Evolutionary conservation across 805 yeast species (phyloP).

Genomic region (Kodamaea leandrae): DNA sequence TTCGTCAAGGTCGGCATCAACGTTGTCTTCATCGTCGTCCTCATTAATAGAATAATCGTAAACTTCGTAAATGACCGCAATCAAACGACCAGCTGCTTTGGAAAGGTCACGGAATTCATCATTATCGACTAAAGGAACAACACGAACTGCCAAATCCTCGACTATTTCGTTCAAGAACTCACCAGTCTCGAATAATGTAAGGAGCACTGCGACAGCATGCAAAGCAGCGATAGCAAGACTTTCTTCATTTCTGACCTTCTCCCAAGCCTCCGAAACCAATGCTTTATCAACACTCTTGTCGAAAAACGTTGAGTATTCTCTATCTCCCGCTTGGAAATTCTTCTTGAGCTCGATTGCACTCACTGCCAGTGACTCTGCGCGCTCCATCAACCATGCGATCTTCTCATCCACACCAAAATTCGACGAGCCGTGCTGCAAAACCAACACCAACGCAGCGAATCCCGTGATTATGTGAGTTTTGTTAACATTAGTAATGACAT

Average conservation of each 20-base stretch:
- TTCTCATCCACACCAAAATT: conserved; percentile 49
- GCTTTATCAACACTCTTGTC: conserved; percentile 35
- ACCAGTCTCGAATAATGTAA: conserved; percentile 44
- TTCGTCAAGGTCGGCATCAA: conserved; percentile 29
- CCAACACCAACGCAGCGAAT: conserved; percentile 36
- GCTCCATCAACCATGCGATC: conserved; percentile 41
- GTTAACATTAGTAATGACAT: conserved; percentile 35
- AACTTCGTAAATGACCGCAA: conserved; percentile 56
- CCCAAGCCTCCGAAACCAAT: conserved; percentile 32
- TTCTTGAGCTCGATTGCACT: conserved; percentile 29
- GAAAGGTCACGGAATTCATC: conserved; percentile 44
- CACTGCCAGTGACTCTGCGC: conserved; percentile 38
- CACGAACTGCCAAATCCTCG: conserved; percentile 38
- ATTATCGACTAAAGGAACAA: conserved; percentile 43
- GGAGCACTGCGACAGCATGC: conserved; percentile 45
- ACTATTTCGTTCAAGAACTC: conserved; percentile 42
- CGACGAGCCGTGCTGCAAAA: conserved; percentile 48
- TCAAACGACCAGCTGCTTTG: conserved; percentile 53
- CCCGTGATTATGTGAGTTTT: conserved; percentile 40
- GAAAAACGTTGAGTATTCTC: conserved; percentile 41
- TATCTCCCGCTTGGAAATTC: conserved; percentile 39
- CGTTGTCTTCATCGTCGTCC: conserved; percentile 35
- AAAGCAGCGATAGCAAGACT: conserved; percentile 41
- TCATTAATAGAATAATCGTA: conserved; percentile 43
- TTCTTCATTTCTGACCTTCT: conserved; percentile 32